Conservation (phyloP, 257 asterid genomes). For the Scutellaria galericulata region DNA sequence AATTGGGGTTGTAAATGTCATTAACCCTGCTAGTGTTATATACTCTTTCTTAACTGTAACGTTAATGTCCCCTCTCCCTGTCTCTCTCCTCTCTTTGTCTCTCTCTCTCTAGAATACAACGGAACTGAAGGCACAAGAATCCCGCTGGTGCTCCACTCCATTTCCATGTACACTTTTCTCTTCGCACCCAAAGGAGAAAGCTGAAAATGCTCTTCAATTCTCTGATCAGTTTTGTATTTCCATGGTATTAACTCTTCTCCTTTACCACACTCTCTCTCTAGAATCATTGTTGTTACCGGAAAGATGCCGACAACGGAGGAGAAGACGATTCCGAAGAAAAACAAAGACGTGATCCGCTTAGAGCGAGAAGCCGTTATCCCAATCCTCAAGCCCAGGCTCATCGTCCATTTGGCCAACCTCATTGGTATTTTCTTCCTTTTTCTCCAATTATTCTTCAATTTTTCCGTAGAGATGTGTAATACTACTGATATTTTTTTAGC, state of each 20-base stretch:
- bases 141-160: background rate
- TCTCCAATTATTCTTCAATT: background rate
- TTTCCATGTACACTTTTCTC: background rate
- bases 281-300: constrained; percentile 1
- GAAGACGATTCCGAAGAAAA: constrained; percentile 32
- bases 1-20: constrained; percentile 12
- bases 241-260: background rate
- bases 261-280: background rate
- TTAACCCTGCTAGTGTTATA: background rate
- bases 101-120: constrained; percentile 22
- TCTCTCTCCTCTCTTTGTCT: constrained; percentile 22
- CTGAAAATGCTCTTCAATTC: background rate
- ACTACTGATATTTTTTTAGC: background rate
- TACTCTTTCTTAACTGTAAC: constrained; percentile 3
- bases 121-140: constrained; percentile 27
- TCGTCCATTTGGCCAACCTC: constrained; percentile 87
- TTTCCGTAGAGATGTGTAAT: background rate
- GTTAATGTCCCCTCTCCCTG: background rate
- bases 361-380: constrained; percentile 96
- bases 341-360: constrained; percentile 82
- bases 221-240: background rate
- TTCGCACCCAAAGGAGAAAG: background rate
- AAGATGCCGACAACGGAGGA: constrained; percentile 40
- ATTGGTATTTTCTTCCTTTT: constrained; percentile 54
- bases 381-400: constrained; percentile 91